Base-by-base conservation (phyloP, 2,329 filamentous ascomycete genomes). In the Bipolaris bicolor region DNA sequence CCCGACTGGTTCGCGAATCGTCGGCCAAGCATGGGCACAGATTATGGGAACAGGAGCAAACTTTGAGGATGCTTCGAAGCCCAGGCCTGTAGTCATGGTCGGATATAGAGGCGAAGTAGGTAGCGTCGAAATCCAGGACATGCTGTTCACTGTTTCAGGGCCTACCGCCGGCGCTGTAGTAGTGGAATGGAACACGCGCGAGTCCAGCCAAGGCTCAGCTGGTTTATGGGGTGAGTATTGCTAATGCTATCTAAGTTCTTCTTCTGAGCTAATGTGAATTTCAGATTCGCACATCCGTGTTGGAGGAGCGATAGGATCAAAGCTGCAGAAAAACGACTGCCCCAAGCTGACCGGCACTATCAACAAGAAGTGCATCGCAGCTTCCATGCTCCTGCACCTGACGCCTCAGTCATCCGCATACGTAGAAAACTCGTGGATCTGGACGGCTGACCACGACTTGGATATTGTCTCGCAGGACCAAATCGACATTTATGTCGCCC, bases 181-280 rank as follows among this genome's bases (percentile, higher is more conserved):
- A 7, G 84, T 92, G 52, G 82, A 92, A 70, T 91, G 87, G 81
- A 92, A 92, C 70, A 78, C 91, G 20, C 81, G 41, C 1, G 54
- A 45, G 1, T 33, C 36, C 1, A 48, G 16, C 3, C 52, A 33
- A 18, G 62, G 60, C 5, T 55, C 55, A 20, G 60, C 48, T 20
- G 57, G 48, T 3, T 44, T 60, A 15, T 76, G 69, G 65, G 74
- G 37, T 18, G 15, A 39, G 37, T 39, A 2, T 37, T 37, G 1
- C n/a, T 20, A 20, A 20, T 20, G 20, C 11, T 6, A 13, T 15
- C 5, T 37, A 6, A 13, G 11, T 37, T 37, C 3, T 37, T 15
- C 11, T 37, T 37, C 13, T 37, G 15, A n/a, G 11, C 34, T 37
- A 6, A 37, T 7, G 11, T 13, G 10, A 2, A 37, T 37, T 37